Base-by-base conservation (phyloP, 2,329 filamentous ascomycete species). In the Coniochaeta sp. region DNA sequence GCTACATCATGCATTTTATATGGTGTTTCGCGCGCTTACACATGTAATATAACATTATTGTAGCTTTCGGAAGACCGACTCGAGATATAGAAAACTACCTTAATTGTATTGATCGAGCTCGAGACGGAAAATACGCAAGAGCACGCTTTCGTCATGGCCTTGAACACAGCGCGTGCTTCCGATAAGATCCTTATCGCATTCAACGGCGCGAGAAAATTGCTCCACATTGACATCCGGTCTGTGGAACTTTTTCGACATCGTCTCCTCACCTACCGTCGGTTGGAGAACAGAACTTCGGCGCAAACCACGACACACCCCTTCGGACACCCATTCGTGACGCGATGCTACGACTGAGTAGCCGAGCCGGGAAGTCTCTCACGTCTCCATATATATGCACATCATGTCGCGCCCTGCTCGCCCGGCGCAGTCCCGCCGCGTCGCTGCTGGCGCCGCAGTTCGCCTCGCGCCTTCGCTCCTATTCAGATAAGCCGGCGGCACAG, bases 301-400 rank as follows among this genome's bases (percentile, higher is more conserved):
- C 22, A 12, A n/a, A 10, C 18, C 22, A 14, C 33, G 33, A 38
- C 33, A 42, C n/a, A 14, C 20, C 38, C 12, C 4, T 24, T 6
- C 18, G 9, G 26, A 22, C 2, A 26, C 18, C 9, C 20, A 14
- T 26, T n/a, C 45, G 6, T 6, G 26, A 22, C 31, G 31, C 47
- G 35, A 49, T 49, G 47, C 22, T 49, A 28, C 47, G 31, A 33
- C 20, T 49, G 47, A 35, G 47, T 20, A 49, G 30, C 47, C 20
- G 31, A 7, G 18, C 47, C 7, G 28, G 47, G 6, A 28, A 35
- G 30, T 49, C 31, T 35, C 18, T 35, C 18, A 35, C 20, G 24
- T 28, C 28, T 33, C 18, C 47, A 49, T 49, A 33, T 14, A 35
- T 49, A 24, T 49, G 47, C 30, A 26, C 28, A 16, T 28, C 47